These are phyloP conservation scores for Teunomyces stri DNA, from an alignment of 805 yeast genomes.

Conservation along the genomic window DNA sequence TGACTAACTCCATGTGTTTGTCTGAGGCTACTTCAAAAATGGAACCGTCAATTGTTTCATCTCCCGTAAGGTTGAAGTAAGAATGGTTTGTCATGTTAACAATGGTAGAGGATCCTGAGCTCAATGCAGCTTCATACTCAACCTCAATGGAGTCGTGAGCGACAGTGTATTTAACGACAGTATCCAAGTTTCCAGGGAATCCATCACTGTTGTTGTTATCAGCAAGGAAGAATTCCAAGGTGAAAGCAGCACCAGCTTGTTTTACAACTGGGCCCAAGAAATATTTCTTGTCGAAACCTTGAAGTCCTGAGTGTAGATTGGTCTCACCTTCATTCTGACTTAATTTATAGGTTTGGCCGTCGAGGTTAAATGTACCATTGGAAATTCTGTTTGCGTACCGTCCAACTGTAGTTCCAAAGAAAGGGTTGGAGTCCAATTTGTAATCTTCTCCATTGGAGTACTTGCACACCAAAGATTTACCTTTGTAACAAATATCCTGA, in stretches of 20 bases:
- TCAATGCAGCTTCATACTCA: constrained; percentile 46
- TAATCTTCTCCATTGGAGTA: constrained; percentile 34
- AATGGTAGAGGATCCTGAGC: constrained; percentile 41
- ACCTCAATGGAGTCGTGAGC: constrained; percentile 38
- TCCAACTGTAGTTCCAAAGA: constrained; percentile 64
- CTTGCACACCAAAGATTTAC: constrained; percentile 38
- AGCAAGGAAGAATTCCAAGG: constrained; percentile 37
- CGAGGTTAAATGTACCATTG: constrained; percentile 41
- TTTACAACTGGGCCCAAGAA: constrained; percentile 55
- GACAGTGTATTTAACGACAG: constrained; percentile 46
- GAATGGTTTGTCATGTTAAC: constrained; percentile 63
- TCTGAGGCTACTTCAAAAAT: constrained; percentile 34
- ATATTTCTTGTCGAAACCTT: constrained; percentile 49
- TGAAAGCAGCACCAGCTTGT: constrained; percentile 26
- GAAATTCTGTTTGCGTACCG: constrained; percentile 61
- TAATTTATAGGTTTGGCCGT: constrained; percentile 40
- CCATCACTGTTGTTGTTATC: constrained; percentile 53
- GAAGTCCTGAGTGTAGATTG: constrained; percentile 53
- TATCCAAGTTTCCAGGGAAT: constrained; percentile 57
- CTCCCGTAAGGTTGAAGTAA: constrained; percentile 50
- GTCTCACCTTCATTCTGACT: constrained; percentile 40
- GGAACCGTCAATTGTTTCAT: constrained; percentile 30
- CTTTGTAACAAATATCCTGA: constrained; percentile 40
- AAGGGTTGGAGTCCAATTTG: constrained; percentile 40
- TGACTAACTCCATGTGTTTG: constrained; percentile 42